Evolutionary conservation across 164 flowering plant genomes (phyloP).

Genomic region (Malania oleifera): DNA sequence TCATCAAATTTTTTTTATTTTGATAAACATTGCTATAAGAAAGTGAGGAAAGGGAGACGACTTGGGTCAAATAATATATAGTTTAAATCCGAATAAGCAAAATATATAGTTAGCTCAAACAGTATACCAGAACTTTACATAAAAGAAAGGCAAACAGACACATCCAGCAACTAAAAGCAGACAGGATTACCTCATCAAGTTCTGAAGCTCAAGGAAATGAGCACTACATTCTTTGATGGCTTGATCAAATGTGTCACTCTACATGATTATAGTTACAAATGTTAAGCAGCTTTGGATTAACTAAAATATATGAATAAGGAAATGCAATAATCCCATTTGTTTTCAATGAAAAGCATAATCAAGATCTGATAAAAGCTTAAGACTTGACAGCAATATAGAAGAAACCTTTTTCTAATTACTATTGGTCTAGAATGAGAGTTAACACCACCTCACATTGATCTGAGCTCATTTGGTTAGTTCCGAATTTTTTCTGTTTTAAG

Average conservation of each 20-base stretch:
- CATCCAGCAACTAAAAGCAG: background rate
- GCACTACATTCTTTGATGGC: conserved; percentile 62
- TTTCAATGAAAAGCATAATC: background rate
- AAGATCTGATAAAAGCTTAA: background rate
- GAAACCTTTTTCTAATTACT: too few species aligned
- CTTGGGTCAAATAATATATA: conserved; percentile 12
- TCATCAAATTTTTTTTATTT: too few species aligned
- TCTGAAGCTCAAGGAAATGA: conserved; percentile 61
- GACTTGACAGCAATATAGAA: too few species aligned
- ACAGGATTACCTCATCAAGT: conserved; percentile 58
- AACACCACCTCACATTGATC: too few species aligned
- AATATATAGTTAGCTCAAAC: too few species aligned
- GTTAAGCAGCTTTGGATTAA: conserved; percentile 1
- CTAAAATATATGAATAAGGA: background rate
- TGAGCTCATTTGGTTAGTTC: too few species aligned
- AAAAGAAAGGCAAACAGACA: background rate
- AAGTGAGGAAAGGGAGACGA: conserved; percentile 1
- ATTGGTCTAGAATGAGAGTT: too few species aligned
- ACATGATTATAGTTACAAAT: conserved; percentile 14
- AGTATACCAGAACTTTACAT: too few species aligned
- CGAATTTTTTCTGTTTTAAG: too few species aligned
- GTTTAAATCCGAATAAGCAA: too few species aligned
- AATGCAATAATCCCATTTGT: background rate
- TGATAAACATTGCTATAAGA: too few species aligned
- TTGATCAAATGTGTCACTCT: conserved; percentile 62